Conservation (phyloP, 148 eudicot genomes). For the Pharnaceum exiguum region DNA sequence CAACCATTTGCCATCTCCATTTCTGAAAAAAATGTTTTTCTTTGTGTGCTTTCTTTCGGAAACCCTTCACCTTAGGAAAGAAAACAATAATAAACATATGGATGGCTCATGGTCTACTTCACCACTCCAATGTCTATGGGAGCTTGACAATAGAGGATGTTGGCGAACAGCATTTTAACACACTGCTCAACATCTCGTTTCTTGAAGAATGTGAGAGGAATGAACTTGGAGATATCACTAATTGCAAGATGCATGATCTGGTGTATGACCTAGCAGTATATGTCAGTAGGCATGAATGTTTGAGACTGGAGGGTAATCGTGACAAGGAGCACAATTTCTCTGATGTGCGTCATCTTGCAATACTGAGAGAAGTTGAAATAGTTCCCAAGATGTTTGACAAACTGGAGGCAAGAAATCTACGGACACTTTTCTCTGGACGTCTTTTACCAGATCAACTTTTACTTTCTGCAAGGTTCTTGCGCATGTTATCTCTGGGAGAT, state of each 20-base stretch:
- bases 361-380: too few relatives aligned
- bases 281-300: background rate
- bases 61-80: background rate
- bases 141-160: background rate
- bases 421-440: background rate
- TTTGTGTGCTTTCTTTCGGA: background rate
- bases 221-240: background rate
- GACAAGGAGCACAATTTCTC: too few relatives aligned
- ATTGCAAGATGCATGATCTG: background rate
- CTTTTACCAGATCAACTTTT: background rate
- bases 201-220: background rate
- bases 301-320: background rate
- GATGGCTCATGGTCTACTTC: background rate
- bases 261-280: conserved; percentile 7
- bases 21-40: conserved; percentile 1
- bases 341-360: too few relatives aligned
- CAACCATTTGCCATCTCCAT: background rate
- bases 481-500: background rate
- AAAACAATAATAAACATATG: background rate
- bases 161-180: background rate
- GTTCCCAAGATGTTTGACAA: too few relatives aligned
- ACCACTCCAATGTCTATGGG: background rate
- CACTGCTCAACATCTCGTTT: background rate
- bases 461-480: background rate
- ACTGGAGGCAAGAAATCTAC: background rate